Percentiles rank a stretch among this genome's conserved stretches.
Conservation (phyloP, 306 rosid genomes). For the Datisca glomerata region DNA sequence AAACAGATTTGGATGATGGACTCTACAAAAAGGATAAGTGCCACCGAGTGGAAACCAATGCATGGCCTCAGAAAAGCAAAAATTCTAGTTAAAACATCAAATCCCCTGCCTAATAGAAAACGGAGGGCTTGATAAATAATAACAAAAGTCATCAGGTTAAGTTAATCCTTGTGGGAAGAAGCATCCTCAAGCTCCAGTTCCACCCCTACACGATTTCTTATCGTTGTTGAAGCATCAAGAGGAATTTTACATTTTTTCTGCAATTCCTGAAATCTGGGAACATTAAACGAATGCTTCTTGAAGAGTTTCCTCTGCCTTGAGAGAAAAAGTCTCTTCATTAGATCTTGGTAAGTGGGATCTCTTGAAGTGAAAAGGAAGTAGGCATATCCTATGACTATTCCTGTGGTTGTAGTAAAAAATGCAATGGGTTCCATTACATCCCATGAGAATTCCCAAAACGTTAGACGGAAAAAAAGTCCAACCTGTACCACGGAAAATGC, state of each 20-base stretch:
- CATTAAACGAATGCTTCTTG: conserved; percentile 49
- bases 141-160: no score
- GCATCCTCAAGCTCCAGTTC: conserved; percentile 60
- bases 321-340: conserved; percentile 74
- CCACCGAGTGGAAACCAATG: no score
- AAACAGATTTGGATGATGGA: no score
- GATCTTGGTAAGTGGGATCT: conserved; percentile 86
- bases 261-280: conserved; percentile 44
- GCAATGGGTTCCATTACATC: conserved; percentile 95
- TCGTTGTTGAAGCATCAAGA: conserved; percentile 36
- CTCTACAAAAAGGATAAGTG: no score
- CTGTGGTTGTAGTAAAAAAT: conserved; percentile 55
- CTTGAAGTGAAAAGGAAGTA: conserved; percentile 88
- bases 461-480: conserved; percentile 70
- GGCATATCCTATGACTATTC: conserved; percentile 78
- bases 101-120: no score
- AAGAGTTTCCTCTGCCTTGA: conserved; percentile 74
- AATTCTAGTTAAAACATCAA: no score
- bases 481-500: conserved; percentile 34
- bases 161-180: no score
- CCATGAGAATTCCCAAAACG: conserved; percentile 99
- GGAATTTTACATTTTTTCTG: conserved; percentile 35
- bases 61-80: no score
- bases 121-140: no score
- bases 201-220: conserved; percentile 45